Evolutionary conservation across 805 yeast genomes (phyloP), one percentile per base, ranked within the genome.

Genomic region (Kuraishia piskuri): DNA sequence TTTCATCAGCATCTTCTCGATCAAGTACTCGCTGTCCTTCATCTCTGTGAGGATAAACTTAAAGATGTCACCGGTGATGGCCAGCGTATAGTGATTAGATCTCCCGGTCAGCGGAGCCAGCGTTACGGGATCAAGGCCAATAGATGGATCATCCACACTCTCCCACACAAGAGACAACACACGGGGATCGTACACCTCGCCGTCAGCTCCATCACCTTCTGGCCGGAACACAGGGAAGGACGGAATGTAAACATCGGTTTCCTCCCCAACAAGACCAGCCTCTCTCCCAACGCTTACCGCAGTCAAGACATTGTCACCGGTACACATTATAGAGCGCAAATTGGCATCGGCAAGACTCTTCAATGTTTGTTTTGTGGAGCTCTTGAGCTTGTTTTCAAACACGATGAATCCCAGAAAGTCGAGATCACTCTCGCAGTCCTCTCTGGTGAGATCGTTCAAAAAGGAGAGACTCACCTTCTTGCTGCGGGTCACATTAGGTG

Each of bases 251-350:
- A 85, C 81, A 20, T 70, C 65, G 1, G 65, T 58, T 12, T 70
- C 74, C 1, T 65, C 60, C 2, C 67, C 67, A 10, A 94, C 68
- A 56, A 94, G 72, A 2, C 82, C 84, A 64, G 96, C 88, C 63
- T 92, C 97, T 55, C 82, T 77, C 2, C 88, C 96, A 19, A 94
- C 99, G 68, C 96, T 88, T 21, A 94, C 80, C 0, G 98, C 99
- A 0, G 99, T 94, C 54, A 94, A 72, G 20, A 94, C 82, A 64
- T 94, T 94, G 67, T 94, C 99, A 52, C 99, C 99, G 0, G 99
- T 94, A 68, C 99, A 94, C 99, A 94, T 94, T 25, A 90, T 72
- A 0, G 94, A 88, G 59, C 97, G 75, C 50, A 94, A 77, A 22
- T 80, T 75, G 0, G 99, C 97, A 5, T 73, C 74, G 22, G 72